Evolutionary conservation across 768 basidiomycete genomes (phyloP).

Genomic region (Trametes cubensis): DNA sequence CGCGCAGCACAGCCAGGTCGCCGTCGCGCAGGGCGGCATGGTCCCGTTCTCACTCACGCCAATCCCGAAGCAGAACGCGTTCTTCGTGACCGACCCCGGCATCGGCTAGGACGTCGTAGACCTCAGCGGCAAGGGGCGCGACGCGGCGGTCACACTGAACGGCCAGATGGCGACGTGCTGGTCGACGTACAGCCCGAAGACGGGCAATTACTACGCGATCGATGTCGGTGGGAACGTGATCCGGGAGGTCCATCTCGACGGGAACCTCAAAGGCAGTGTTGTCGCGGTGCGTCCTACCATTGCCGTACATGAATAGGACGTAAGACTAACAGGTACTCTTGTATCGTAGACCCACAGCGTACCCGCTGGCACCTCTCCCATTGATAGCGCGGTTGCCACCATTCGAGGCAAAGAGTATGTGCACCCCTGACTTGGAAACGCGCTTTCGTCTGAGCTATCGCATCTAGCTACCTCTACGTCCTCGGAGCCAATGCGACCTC

Average conservation of each 20-base stretch:
- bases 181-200: conserved; percentile 32
- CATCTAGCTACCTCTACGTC: conserved; percentile 44
- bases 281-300: conserved; percentile 40
- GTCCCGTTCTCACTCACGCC: conserved; percentile 50
- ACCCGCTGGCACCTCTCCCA: conserved; percentile 23
- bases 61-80: conserved; percentile 33
- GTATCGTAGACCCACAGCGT: conserved; percentile 23
- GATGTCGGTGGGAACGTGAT: conserved; percentile 31
- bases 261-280: conserved; percentile 45
- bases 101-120: conserved; percentile 36
- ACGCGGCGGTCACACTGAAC: conserved; percentile 23
- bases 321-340: background rate
- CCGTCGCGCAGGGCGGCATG: conserved; percentile 43
- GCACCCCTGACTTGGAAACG: too few species aligned
- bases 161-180: conserved; percentile 37
- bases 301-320: too few species aligned
- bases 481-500: conserved; percentile 41
- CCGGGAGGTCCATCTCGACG: conserved; percentile 50
- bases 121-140: conserved; percentile 24
- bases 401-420: conserved; percentile 36
- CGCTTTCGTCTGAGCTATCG: background rate
- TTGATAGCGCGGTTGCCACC: conserved; percentile 34
- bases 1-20: conserved; percentile 39
- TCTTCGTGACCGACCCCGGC: conserved; percentile 34
- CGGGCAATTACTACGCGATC: conserved; percentile 35